Conservation (phyloP, 371 early-diverging fungal species). For the Gilbertella persicaria region DNA sequence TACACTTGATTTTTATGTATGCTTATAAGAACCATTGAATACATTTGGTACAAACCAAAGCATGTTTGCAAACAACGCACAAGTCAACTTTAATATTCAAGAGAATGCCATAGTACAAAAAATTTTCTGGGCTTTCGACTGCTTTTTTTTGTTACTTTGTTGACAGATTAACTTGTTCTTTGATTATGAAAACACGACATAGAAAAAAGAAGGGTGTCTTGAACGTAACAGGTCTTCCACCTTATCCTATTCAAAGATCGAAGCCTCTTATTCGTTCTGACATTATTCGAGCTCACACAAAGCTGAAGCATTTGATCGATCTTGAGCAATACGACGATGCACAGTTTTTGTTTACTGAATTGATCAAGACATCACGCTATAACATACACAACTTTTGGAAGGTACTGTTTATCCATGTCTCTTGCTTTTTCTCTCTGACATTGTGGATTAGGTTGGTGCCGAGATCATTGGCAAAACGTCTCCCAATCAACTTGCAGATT, state of each 20-base stretch:
- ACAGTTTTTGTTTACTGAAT: conserved; percentile 4
- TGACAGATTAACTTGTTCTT: conserved; percentile 9
- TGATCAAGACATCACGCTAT: conserved; percentile 8
- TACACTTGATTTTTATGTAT: no score
- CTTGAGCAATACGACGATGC: conserved; percentile 10
- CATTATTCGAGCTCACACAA: background rate
- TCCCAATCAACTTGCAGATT: conserved; percentile 6
- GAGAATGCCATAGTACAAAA: no score
- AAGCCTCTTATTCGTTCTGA: background rate
- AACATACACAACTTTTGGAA: conserved; percentile 7
- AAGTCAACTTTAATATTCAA: no score
- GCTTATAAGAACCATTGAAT: no score
- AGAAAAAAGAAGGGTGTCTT: background rate
- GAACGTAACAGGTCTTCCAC: background rate
- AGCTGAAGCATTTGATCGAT: conserved; percentile 8
- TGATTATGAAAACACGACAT: background rate
- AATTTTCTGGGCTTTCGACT: no score
- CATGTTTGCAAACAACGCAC: no score
- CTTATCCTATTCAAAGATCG: background rate
- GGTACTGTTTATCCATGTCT: no score
- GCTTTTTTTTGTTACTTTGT: conserved; percentile 11
- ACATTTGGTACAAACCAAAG: no score
- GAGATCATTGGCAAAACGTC: conserved; percentile 15
- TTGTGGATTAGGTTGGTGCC: conserved; percentile 3
- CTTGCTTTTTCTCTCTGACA: no score